These are phyloP conservation scores for Yamadazyma paraphyllophila DNA, from an alignment of 805 yeast species.

Conservation along the genomic window DNA sequence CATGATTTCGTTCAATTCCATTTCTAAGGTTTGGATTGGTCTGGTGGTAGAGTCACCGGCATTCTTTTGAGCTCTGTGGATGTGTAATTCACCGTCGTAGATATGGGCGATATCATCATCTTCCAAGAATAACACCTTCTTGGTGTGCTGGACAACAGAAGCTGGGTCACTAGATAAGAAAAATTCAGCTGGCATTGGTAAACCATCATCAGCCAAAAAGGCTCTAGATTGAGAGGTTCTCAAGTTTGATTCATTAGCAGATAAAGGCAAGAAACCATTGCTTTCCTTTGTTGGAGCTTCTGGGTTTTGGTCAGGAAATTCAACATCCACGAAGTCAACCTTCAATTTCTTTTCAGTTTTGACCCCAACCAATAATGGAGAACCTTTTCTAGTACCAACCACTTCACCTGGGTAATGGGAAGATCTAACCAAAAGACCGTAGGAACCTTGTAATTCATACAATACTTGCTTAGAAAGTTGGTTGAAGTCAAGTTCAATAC, in stretches of 20 bases:
- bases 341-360: conserved; percentile 92
- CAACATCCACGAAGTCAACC: conserved; percentile 98
- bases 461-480: conserved; percentile 90
- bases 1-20: conserved; percentile 97
- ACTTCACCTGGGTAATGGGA: conserved; percentile 92
- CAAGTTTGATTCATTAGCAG: conserved; percentile 53
- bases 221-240: conserved; percentile 96
- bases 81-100: conserved; percentile 96
- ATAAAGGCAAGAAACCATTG: conserved; percentile 48
- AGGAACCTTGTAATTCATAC: conserved; percentile 94
- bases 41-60: conserved; percentile 91
- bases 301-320: conserved; percentile 70
- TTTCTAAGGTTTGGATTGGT: conserved; percentile 92
- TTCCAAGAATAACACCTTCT: conserved; percentile 92
- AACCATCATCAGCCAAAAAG: conserved; percentile 88
- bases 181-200: conserved; percentile 92
- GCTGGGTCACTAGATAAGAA: conserved; percentile 97
- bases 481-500: conserved; percentile 80
- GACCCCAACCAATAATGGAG: conserved; percentile 95
- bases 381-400: conserved; percentile 96
- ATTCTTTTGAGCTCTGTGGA: conserved; percentile 85
- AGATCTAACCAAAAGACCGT: conserved; percentile 91
- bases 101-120: conserved; percentile 99
- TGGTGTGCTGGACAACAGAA: conserved; percentile 94
- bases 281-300: conserved; percentile 9